phyloP scores from a whole-genome alignment of 1,284 basidiomycete species.

The Ustilago sp. region DNA sequence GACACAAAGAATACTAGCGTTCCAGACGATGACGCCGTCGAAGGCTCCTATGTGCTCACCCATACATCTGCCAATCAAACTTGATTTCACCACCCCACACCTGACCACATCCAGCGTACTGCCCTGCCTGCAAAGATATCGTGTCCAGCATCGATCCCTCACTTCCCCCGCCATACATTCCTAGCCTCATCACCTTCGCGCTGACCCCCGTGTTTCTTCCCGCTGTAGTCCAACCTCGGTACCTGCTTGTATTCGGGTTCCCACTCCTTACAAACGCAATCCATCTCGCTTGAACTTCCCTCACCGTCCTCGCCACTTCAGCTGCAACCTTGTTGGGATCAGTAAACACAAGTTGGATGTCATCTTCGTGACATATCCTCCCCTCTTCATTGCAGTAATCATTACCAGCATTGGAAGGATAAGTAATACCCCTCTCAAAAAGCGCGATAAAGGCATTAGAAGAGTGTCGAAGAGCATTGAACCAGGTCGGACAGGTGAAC shows the following conservation, averaged over 20 bases:
- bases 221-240: constrained; percentile 31
- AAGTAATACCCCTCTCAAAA: constrained; percentile 41
- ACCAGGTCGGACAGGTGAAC: constrained; percentile 52
- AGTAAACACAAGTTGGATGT: constrained; percentile 55
- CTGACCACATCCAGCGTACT: constrained; percentile 32
- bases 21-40: too few species aligned
- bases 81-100: constrained; percentile 44
- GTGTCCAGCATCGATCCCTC: constrained; percentile 17
- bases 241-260: constrained; percentile 36
- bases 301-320: constrained; percentile 1
- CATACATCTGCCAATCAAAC: constrained; percentile 64
- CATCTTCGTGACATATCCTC: constrained; percentile 62
- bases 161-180: constrained; percentile 6
- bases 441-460: constrained; percentile 29
- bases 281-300: constrained; percentile 54
- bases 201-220: background rate
- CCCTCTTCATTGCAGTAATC: constrained; percentile 45
- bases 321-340: constrained; percentile 20
- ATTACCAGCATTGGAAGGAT: constrained; percentile 43
- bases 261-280: constrained; percentile 43
- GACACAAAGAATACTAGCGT: background rate
- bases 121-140: constrained; percentile 26
- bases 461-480: constrained; percentile 41
- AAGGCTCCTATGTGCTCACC: constrained; percentile 1
- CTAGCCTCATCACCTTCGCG: constrained; percentile 43